A percentile compares a stretch with the other conserved stretches of the same genome.
phyloP scores from a whole-genome alignment of 306 rosid genomes.

The Senna tora region DNA sequence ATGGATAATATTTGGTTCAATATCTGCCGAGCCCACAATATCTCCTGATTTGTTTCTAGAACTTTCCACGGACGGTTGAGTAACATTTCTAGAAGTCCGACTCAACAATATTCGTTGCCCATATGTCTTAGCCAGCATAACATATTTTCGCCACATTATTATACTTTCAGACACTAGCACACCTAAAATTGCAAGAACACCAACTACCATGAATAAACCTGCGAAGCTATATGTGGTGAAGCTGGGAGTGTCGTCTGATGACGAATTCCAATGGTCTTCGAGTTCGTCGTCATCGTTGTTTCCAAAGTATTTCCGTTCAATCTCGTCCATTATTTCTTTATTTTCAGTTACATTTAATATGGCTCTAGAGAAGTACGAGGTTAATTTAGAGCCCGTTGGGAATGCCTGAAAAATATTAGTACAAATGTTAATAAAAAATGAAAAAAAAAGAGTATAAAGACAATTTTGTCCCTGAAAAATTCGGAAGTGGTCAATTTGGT shows the following conservation, averaged over 20 bases:
- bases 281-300: too few species aligned
- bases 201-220: conserved; percentile 33
- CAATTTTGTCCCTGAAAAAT: too few species aligned
- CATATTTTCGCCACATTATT: conserved; percentile 7
- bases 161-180: conserved; percentile 10
- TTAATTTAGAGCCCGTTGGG: too few species aligned
- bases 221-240: conserved; percentile 32
- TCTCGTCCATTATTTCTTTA: too few species aligned
- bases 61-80: neutral
- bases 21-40: neutral
- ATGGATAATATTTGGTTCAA: too few species aligned
- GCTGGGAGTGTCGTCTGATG: conserved; percentile 4
- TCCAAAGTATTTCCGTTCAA: too few species aligned
- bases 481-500: too few species aligned
- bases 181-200: conserved; percentile 7
- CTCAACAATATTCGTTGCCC: neutral
- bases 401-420: too few species aligned
- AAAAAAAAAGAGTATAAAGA: too few species aligned
- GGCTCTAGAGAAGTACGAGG: too few species aligned
- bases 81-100: neutral
- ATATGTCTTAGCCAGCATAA: conserved; percentile 2
- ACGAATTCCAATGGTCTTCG: neutral
- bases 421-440: too few species aligned
- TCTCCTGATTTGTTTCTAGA: neutral
- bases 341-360: too few species aligned